Evolutionary conservation across 371 early-diverging fungal species (phyloP).

Genomic region (Haplosporangium sp.): DNA sequence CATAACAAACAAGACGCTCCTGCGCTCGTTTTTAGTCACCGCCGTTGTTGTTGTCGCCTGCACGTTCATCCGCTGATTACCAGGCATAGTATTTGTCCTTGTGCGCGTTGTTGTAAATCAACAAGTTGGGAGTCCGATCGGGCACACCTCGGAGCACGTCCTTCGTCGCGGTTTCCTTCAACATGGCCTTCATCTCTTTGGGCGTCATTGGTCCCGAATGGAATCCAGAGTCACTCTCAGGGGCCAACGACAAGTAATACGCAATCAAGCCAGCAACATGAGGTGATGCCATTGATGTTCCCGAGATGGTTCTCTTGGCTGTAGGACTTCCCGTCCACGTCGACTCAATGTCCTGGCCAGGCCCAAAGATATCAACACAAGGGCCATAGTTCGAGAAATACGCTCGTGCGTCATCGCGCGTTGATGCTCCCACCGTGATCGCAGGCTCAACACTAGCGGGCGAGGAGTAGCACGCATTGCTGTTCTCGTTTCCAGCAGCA

Average conservation of each 20-base stretch:
- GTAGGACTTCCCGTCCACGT: constrained; percentile 85
- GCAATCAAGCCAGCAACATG: constrained; percentile 98
- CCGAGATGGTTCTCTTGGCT: constrained; percentile 93
- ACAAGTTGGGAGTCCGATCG: constrained; percentile 80
- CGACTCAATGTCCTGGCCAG: constrained; percentile 92
- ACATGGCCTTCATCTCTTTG: constrained; percentile 81
- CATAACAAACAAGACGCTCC: too few relatives aligned
- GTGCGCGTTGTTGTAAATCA: constrained; percentile 77
- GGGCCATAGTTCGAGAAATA: constrained; percentile 93
- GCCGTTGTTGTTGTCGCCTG: too few relatives aligned
- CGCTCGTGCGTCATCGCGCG: constrained; percentile 85
- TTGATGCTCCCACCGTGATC: constrained; percentile 98
- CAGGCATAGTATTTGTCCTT: constrained; percentile 37
- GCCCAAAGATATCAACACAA: constrained; percentile 96
- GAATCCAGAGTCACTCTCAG: constrained; percentile 64
- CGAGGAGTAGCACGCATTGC: constrained; percentile 95
- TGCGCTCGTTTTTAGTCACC: too few relatives aligned
- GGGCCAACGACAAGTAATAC: constrained; percentile 74
- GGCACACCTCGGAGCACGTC: constrained; percentile 73
- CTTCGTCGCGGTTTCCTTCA: constrained; percentile 73
- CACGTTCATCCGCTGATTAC: constrained; percentile 10
- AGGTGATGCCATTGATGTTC: constrained; percentile 99
- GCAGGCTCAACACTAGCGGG: constrained; percentile 95
- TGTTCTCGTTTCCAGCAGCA: constrained; percentile 98
- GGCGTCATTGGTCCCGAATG: constrained; percentile 63